phyloP scores from a whole-genome alignment of 2,329 filamentous ascomycete genomes.

The Fusarium incarnatum region DNA sequence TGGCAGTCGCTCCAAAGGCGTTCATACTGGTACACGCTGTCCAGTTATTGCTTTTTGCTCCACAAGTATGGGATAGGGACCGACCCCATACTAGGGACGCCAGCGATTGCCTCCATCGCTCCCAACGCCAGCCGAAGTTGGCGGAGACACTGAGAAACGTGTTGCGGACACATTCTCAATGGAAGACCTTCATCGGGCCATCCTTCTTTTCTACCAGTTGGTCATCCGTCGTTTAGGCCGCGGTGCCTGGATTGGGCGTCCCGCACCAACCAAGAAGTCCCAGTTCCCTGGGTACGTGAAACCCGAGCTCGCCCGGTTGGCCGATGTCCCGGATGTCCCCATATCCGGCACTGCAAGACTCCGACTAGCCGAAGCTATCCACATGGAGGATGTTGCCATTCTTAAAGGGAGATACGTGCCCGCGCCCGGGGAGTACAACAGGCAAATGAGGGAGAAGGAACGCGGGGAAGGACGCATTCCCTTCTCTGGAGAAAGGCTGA shows the following conservation, averaged over 20 bases:
- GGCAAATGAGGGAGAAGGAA: too few species aligned
- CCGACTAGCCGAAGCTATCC: too few species aligned
- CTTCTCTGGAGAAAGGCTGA: background rate
- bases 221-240: background rate
- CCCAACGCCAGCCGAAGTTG: background rate
- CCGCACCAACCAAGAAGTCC: background rate
- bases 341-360: too few species aligned
- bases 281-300: background rate
- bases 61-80: accelerated
- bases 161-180: background rate
- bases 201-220: background rate
- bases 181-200: background rate
- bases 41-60: background rate
- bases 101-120: background rate
- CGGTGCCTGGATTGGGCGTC: background rate
- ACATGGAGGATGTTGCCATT: too few species aligned
- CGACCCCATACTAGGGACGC: background rate
- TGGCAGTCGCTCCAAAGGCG: too few species aligned
- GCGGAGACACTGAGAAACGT: background rate
- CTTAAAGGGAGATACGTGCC: too few species aligned
- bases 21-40: background rate
- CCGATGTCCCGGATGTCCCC: too few species aligned
- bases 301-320: too few species aligned
- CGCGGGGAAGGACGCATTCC: too few species aligned
- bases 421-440: too few species aligned